Evolutionary conservation across 164 flowering plant species (phyloP), one percentile per base, ranked within the genome.

Genomic region (Nelumbo lutea): DNA sequence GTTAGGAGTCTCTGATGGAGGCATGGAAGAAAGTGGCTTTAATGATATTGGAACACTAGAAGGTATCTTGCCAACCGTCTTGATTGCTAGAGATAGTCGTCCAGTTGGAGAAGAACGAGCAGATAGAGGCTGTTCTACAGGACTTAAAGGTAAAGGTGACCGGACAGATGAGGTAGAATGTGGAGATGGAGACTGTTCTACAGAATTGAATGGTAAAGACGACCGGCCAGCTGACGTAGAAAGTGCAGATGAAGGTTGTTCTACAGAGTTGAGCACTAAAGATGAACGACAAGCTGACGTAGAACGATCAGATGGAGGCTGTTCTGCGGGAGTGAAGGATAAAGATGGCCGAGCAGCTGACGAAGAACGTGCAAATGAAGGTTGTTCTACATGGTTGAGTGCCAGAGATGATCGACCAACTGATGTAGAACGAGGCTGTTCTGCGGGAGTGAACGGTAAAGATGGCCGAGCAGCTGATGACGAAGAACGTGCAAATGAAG

Each of bases 41-140:
- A 81, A 71, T 42, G 85, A 72, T 62, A 83, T 61, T n/a, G 88
- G 83, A 41, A 84, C 84, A 58, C 73, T 66, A n/a, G 90, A 64
- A 9, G 93, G 96, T n/a, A 85, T 78, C 79, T 81, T 64, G 38
- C 85, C 68, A 72, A 76, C 81, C 55, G 85, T 66, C 79, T 77
- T 90, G 57, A 76, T 78, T 65, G 79, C 78, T 67, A 78, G 60
- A 69, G 70, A 59, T 51, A 90, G 82, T 42, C 87, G 85, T 42
- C 76, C 79, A 67, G 75, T 68, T 50, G 80, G 57, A 61, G 76
- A 41, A 44, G 83, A 77, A 60, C 80, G 82, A 64, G 73, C 79
- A 62, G 80, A 71, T 63, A 72, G 59, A 72, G 76, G 79, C 66
- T 80, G 88, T 61, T 64, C 55, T 39, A 76, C 80, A 50, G 85